phyloP scores from a whole-genome alignment of 352 stramenopile species.

The Globisporangium sylvaticum region DNA sequence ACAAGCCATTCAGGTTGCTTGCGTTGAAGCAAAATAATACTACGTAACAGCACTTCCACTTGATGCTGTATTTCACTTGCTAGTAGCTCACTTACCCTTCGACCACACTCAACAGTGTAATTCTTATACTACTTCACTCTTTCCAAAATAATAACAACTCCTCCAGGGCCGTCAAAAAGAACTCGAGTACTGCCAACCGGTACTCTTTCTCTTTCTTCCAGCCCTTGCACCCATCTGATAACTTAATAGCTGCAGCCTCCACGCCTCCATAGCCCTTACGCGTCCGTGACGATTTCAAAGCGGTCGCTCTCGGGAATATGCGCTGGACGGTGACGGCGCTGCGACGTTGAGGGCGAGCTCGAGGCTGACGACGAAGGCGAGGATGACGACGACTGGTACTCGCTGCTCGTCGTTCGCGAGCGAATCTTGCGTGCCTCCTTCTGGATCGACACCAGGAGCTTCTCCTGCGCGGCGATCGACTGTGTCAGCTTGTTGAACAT shows the following conservation, averaged over 20 bases:
- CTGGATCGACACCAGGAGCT: constrained; percentile 8
- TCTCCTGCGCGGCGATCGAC: constrained; percentile 12
- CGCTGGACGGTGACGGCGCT: neutral
- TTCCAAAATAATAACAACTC: neutral
- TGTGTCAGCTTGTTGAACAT: constrained; percentile 4
- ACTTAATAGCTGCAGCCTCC: neutral
- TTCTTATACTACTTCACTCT: neutral
- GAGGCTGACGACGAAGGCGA: neutral
- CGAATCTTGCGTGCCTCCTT: constrained; percentile 1
- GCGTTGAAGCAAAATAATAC: neutral
- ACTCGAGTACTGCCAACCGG: neutral
- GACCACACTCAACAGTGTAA: neutral
- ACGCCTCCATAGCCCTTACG: neutral
- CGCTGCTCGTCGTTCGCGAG: neutral
- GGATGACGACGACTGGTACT: neutral
- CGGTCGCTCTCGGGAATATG: constrained; percentile 2
- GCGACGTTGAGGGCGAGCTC: neutral
- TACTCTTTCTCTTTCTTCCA: neutral
- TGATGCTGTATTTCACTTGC: neutral
- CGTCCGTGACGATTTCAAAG: constrained; percentile 3
- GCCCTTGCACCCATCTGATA: neutral
- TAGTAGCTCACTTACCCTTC: neutral
- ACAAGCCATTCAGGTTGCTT: too few species aligned
- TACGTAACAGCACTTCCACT: neutral
- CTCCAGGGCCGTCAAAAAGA: neutral